These are phyloP conservation scores for Leptomonas pyrrhocoris DNA, from an alignment of 208 protist species.

Conservation along the genomic window DNA sequence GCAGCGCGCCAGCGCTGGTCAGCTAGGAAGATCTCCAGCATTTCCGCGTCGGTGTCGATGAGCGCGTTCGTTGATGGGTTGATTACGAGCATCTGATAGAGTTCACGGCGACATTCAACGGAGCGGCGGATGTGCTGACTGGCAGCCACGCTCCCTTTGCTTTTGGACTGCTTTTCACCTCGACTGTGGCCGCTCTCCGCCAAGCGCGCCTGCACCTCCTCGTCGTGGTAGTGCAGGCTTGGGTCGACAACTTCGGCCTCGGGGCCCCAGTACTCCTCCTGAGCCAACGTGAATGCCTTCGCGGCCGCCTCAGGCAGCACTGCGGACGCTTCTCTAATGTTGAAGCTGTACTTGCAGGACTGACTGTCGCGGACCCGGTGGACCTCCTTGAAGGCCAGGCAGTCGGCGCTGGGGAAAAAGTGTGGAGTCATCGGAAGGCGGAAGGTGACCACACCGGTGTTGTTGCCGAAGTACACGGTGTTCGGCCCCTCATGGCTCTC, in stretches of 20 bases:
- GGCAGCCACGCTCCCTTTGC: not conserved
- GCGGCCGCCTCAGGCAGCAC: constrained; percentile 24
- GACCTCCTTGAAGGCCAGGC: constrained; percentile 53
- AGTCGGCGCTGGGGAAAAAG: constrained; percentile 49
- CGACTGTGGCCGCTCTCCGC: constrained; percentile 5
- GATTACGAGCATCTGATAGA: constrained; percentile 33
- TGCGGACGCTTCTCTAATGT: constrained; percentile 27
- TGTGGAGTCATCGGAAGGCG: constrained; percentile 47
- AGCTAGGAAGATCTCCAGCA: constrained; percentile 20
- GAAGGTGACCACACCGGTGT: constrained; percentile 34
- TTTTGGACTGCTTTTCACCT: not conserved
- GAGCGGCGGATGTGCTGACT: constrained; percentile 7
- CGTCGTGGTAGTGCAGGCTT: constrained; percentile 33
- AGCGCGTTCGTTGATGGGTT: constrained; percentile 17
- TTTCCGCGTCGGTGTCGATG: constrained; percentile 47
- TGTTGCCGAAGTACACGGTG: constrained; percentile 39
- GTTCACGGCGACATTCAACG: constrained; percentile 16
- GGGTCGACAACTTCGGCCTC: constrained; percentile 34
- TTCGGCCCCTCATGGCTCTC: constrained; percentile 45
- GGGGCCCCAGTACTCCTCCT: constrained; percentile 26
- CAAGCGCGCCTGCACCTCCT: constrained; percentile 1
- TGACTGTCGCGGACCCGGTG: constrained; percentile 41
- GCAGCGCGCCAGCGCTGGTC: constrained; percentile 39
- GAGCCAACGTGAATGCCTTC: constrained; percentile 15
- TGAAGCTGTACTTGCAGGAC: constrained; percentile 57